phyloP scores from a whole-genome alignment of 805 yeast genomes.

The Kodamaea hsintzibuensis region DNA sequence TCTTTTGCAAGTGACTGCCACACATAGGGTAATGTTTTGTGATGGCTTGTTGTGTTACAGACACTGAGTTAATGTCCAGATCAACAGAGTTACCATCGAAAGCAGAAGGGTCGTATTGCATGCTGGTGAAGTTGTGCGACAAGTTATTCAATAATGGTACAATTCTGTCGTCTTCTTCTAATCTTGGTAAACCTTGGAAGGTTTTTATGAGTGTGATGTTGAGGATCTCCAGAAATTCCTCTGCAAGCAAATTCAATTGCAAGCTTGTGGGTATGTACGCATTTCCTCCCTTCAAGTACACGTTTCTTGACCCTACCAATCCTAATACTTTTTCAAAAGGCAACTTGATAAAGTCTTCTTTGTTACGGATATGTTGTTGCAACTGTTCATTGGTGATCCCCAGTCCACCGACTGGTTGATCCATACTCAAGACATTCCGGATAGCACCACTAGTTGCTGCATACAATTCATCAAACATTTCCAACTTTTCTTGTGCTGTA shows the following conservation, averaged over 20 bases:
- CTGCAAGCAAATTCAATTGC: constrained; percentile 68
- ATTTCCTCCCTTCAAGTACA: constrained; percentile 63
- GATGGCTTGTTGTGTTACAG: constrained; percentile 55
- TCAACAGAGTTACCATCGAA: constrained; percentile 15
- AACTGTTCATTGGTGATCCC: constrained; percentile 48
- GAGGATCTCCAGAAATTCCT: constrained; percentile 63
- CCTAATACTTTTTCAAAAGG: constrained; percentile 87
- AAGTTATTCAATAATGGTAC: constrained; percentile 81
- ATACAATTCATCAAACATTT: constrained; percentile 48
- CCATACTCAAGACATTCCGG: constrained; percentile 29
- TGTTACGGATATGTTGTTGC: constrained; percentile 46
- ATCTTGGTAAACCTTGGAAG: constrained; percentile 73
- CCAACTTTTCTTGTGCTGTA: constrained; percentile 56
- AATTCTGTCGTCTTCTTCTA: constrained; percentile 90
- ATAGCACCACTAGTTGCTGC: constrained; percentile 54
- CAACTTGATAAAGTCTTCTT: constrained; percentile 74
- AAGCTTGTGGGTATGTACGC: constrained; percentile 85
- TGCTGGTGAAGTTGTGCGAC: constrained; percentile 49
- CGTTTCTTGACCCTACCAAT: constrained; percentile 70
- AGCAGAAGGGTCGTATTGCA: constrained; percentile 52
- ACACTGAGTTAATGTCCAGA: constrained; percentile 58
- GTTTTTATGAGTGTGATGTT: constrained; percentile 58
- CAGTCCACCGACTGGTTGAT: constrained; percentile 22
- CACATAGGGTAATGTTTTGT: constrained; percentile 80
- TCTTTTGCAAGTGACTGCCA: constrained; percentile 64